Evolutionary conservation across 202 grass and related monocot species (phyloP), one percentile per base, ranked within the genome.

Genomic region (Zizania palustris): DNA sequence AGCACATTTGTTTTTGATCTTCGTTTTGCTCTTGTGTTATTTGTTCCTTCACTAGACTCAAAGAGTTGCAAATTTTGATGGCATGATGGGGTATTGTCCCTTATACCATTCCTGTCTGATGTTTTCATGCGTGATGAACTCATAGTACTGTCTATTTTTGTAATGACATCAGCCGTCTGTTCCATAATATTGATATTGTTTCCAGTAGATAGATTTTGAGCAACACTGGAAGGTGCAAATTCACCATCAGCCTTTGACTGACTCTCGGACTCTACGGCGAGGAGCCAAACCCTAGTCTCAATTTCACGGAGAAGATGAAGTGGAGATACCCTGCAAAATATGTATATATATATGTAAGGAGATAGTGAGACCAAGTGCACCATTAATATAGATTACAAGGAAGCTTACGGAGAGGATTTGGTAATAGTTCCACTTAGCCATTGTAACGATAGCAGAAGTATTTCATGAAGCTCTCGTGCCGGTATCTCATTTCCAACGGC

Each of bases 351-450:
- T 75, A 3, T 14, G 51, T 60, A 75, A 80, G 43, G 40, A 44
- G 76, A 67, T 37, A 41, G 59, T 81, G 48, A 53, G 37, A 81
- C 38, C 5, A 5, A 70, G 44, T 28, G 59, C n/a, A 73, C 14
- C 13, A 60, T 37, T 38, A 58, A 79, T 45, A 76, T 13, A 66
- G 15, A 69, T 74, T 58, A 72, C 46, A 73, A 69, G 34, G 15
- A 73, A 86, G 78, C 87, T 83, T 90, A 98, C 95, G 85, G 91
- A 79, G 95, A 77, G 60, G 86, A 87, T 67, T 94, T 93, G 72
- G 89, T 94, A 64, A 98, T 90, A 73, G 95, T 90, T 88, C 95
- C 95, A 84, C 91, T 98, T 80, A 98, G 89, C 95, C 95, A 98
- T 84, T 98, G 91, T 66, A 98, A 76, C 55, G 95, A 90, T 63